Conservation (phyloP, 192 early-diverging fungal species). For the Spinellus fusiger region DNA sequence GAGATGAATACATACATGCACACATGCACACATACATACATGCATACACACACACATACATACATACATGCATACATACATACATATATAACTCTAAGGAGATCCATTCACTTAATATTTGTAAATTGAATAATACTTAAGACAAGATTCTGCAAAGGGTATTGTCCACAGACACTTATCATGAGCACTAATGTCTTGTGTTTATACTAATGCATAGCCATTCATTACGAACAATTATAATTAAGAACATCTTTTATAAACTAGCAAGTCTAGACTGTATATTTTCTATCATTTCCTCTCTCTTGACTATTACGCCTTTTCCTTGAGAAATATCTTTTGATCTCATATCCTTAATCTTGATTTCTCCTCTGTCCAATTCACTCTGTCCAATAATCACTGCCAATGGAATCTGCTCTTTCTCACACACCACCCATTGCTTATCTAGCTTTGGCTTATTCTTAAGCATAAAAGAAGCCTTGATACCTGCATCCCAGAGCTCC, state of each 20-base stretch:
- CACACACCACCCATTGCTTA: conserved; percentile 73
- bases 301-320: conserved; percentile 48
- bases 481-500: conserved; percentile 89
- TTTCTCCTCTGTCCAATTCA: conserved; percentile 73
- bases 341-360: conserved; percentile 85
- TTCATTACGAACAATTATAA: background rate
- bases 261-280: conserved; percentile 31
- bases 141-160: no score
- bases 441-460: conserved; percentile 86
- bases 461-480: conserved; percentile 87
- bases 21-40: background rate
- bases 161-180: no score
- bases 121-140: no score
- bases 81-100: background rate
- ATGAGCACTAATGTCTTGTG: no score
- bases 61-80: conserved; percentile 2
- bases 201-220: no score
- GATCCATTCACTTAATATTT: no score
- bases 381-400: conserved; percentile 83
- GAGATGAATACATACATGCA: no score
- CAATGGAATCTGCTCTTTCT: conserved; percentile 83
- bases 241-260: conserved; percentile 4
- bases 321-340: conserved; percentile 51
- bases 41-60: conserved; percentile 7
- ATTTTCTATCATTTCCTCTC: conserved; percentile 58